phyloP scores from a whole-genome alignment of 2,329 filamentous ascomycete species.

The Aureobasidium sp. region DNA sequence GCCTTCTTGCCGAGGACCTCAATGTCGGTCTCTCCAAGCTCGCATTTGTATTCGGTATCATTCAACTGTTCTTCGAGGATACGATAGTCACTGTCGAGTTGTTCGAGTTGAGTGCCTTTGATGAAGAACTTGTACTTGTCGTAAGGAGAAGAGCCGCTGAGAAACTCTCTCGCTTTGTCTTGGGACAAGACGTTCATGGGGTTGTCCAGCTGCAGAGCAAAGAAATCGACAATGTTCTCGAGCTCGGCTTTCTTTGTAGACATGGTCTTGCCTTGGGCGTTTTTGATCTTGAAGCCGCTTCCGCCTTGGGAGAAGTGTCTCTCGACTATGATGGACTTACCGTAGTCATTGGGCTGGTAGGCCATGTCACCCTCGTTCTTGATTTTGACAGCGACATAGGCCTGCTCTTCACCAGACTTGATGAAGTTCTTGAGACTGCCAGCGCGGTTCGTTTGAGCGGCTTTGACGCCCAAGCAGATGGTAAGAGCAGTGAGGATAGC shows the following conservation, averaged over 20 bases:
- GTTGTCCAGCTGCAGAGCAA: slow-evolving; percentile 89
- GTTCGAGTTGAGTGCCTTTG: slow-evolving; percentile 86
- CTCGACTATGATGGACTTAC: slow-evolving; percentile 80
- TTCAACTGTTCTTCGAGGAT: slow-evolving; percentile 73
- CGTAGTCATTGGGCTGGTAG: slow-evolving; percentile 74
- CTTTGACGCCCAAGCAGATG: slow-evolving; percentile 89
- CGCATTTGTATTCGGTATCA: slow-evolving; percentile 56
- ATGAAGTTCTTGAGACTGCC: slow-evolving; percentile 84
- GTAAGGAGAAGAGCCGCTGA: slow-evolving; percentile 70
- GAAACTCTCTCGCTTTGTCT: slow-evolving; percentile 86
- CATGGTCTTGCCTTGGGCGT: slow-evolving; percentile 56
- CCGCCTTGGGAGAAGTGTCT: slow-evolving; percentile 72
- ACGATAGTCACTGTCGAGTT: slow-evolving; percentile 83
- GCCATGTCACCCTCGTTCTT: slow-evolving; percentile 84
- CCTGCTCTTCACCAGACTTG: slow-evolving; percentile 74
- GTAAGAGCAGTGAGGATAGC: slow-evolving; percentile 89
- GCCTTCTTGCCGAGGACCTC: slow-evolving; percentile 47
- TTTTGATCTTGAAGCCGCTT: slow-evolving; percentile 80
- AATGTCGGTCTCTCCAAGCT: slow-evolving; percentile 55
- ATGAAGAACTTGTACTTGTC: slow-evolving; percentile 97
- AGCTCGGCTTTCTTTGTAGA: slow-evolving; percentile 80
- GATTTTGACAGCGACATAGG: slow-evolving; percentile 67
- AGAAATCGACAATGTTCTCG: slow-evolving; percentile 89
- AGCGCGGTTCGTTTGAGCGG: slow-evolving; percentile 83
- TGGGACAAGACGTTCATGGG: slow-evolving; percentile 93